phyloP scores from a whole-genome alignment of 805 yeast genomes.

The Starmerella bombicola region DNA sequence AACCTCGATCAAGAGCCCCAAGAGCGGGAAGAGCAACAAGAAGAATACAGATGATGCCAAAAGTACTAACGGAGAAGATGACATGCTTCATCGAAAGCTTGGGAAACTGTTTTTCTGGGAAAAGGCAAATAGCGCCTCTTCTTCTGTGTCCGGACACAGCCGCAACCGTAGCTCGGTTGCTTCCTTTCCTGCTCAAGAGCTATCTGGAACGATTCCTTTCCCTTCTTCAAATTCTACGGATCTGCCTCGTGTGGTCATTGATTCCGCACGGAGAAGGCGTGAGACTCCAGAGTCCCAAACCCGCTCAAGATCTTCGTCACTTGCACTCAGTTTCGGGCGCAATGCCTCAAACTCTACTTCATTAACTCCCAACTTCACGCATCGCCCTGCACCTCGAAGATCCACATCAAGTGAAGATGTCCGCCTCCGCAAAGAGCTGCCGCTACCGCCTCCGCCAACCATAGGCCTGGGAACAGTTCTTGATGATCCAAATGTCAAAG shows the following conservation, averaged over 20 bases:
- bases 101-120: constrained; percentile 10
- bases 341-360: not conserved
- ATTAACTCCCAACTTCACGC: not conserved
- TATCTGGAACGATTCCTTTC: constrained; percentile 3
- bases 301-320: constrained; percentile 4
- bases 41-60: no score
- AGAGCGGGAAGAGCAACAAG: no score
- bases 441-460: constrained; percentile 19
- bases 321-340: constrained; percentile 1
- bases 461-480: constrained; percentile 9
- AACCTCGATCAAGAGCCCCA: no score
- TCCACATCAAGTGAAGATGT: constrained; percentile 12
- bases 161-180: not conserved
- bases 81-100: constrained; percentile 5
- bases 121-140: not conserved
- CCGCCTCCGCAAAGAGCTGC: constrained; percentile 6
- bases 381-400: constrained; percentile 4
- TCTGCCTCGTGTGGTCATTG: not conserved
- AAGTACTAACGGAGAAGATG: no score
- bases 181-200: not conserved
- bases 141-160: not conserved
- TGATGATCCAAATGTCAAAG: constrained; percentile 10
- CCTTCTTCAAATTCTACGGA: not conserved
- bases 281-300: not conserved
- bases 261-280: not conserved